Evolutionary conservation across 2,329 filamentous ascomycete species (phyloP), one percentile per base, ranked within the genome.

Genomic region (Alternaria solani): DNA sequence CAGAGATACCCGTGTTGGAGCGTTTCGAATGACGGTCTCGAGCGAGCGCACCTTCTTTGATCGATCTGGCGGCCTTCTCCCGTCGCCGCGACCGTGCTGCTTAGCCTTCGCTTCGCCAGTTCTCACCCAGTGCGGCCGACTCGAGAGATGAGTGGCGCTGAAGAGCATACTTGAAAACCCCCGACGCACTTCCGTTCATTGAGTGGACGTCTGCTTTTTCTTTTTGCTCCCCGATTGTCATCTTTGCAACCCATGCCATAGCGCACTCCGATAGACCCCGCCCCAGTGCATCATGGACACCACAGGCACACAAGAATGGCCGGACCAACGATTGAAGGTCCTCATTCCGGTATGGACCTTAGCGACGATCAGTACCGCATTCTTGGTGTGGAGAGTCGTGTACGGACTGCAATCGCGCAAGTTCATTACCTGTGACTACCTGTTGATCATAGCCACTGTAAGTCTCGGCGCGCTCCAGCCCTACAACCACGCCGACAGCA

Each of bases 371-470:
- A 68, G 65, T 28, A 69, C 66, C 1, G 41, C 51, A n/a, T 73
- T 71, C 49, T 47, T 73, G n/a, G 20, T 66, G 39, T 72, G 70
- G 69, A 68, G 70, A 63, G 43, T 68, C 38, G 58, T 66, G 6
- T 73, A 73, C 55, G 68, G 70, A 1, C 28, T 69, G 53, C 55
- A 61, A 44, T 51, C 49, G 23, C 66, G 70, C 46, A 71, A 57
- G 36, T 71, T 73, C 51, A 63, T 73, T 63, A 20, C 59, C 16
- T 67, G 64, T 49, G 70, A 73, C 57, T 71, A 72, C 48, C n/a
- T 73, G 52, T 56, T 74, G 55, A 70, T 74, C 56, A 63, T 71
- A 38, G 68, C 71, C 36, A 61, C 62, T 55, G 69, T 72, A 62
- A 58, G 70, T 70, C 25, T 32, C 16, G 30, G 28, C 38, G 6